phyloP scores from a whole-genome alignment of 345 rosid genomes.

The Eutrema heterophyllum region DNA sequence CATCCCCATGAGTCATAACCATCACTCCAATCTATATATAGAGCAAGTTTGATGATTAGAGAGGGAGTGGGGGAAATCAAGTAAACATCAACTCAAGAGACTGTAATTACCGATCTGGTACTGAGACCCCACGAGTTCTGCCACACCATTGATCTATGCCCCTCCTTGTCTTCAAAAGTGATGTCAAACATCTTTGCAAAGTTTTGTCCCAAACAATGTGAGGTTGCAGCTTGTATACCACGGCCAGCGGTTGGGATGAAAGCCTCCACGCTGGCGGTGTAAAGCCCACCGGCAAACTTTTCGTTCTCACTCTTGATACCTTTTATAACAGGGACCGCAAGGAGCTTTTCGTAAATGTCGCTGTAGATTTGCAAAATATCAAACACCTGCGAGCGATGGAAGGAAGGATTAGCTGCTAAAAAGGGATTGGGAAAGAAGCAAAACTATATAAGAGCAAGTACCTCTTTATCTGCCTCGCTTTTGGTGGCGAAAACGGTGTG shows the following conservation, averaged over 20 bases:
- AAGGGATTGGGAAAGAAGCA: no score
- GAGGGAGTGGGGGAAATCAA: background rate
- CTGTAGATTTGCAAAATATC: no score
- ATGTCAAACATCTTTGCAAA: slow-evolving; percentile 77
- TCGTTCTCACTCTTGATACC: slow-evolving; percentile 83
- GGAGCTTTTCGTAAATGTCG: no score
- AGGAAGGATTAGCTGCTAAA: no score
- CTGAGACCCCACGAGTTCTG: slow-evolving; percentile 44
- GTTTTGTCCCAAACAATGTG: slow-evolving; percentile 75
- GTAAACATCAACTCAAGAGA: no score
- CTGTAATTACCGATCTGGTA: background rate
- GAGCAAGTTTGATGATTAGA: no score
- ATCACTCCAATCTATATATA: background rate
- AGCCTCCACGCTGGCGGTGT: slow-evolving; percentile 83
- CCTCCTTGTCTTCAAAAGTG: slow-evolving; percentile 65
- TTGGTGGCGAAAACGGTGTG: no score
- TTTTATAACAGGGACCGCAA: slow-evolving; percentile 36
- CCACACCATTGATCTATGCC: slow-evolving; percentile 69
- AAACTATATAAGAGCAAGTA: no score
- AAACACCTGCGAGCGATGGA: no score
- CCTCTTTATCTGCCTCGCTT: no score
- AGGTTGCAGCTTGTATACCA: slow-evolving; percentile 86
- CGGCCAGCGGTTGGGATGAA: slow-evolving; percentile 79
- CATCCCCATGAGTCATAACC: background rate
- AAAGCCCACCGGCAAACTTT: slow-evolving; percentile 83